Evolutionary conservation across 2,329 filamentous ascomycete species (phyloP), one percentile per base, ranked within the genome.

Genomic region (Ceratocystiopsis minuta): DNA sequence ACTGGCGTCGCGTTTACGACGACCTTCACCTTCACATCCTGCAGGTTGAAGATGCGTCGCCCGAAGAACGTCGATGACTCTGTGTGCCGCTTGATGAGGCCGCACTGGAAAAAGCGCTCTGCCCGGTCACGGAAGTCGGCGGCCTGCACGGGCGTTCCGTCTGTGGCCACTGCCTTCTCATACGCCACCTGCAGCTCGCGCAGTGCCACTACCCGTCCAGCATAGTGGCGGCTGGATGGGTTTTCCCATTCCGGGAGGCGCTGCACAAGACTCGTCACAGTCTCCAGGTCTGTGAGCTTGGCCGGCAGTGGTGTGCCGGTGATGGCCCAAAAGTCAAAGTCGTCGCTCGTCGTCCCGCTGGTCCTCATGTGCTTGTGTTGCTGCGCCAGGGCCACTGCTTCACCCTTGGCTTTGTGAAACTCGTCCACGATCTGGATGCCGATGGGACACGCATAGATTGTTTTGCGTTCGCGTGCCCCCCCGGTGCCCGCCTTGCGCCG

Each of bases 351-450:
- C 31, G 28, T 24, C 32, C 16, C 15, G 13, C 36, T 15, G 12
- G 31, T 17, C 33, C 40, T 43, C 13, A 46, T 40, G 38, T 48
- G 45, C 41, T 48, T 47, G 43, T 52, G 47, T 14, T 45, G 38
- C 7, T 17, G 40, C 3, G 45, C 49, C 32, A 52, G 40, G 10
- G 42, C 35, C 28, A 49, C 32, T 3, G 43, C 45, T 1, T 41
- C 41, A 15, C 34, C 38, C n/a, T 42, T 41, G 32, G 43, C 44
- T 38, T 48, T 48, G 47, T 52, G 50, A 40, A 50, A 51, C 44
- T 52, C 49, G 42, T 52, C 50, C 11, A 52, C 50, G 13, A 52
- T n/a, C 44, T 51, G 49, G 36, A 51, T 43, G 36, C 49, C 49
- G 1, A 52, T 37, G 16, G 50, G 50, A 28, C 49, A 51, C 43